Conservation (phyloP, 108 stramenopile species). For the Discostella pseudostelligera region DNA sequence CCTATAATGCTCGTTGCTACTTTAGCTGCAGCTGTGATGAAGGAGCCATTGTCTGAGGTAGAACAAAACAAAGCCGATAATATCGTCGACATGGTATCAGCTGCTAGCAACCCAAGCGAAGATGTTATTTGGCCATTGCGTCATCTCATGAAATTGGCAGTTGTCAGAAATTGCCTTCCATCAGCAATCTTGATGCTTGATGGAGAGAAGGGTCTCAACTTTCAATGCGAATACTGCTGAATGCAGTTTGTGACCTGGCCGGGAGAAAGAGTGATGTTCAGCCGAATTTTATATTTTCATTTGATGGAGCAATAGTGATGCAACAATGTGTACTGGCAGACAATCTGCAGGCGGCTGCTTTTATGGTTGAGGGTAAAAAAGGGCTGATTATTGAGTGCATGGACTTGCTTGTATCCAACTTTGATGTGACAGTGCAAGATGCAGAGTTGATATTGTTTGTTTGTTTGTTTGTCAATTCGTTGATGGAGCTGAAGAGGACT, state of each 20-base stretch:
- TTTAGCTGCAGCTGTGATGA: slow-evolving; percentile 45
- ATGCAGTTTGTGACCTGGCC: slow-evolving; percentile 71
- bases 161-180: slow-evolving; percentile 59
- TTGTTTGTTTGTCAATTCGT: slow-evolving; percentile 36
- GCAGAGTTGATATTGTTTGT: slow-evolving; percentile 64
- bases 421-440: slow-evolving; percentile 59
- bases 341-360: slow-evolving; percentile 74
- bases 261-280: slow-evolving; percentile 51
- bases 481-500: slow-evolving; percentile 23
- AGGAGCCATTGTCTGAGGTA: slow-evolving; percentile 18
- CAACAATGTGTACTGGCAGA: slow-evolving; percentile 60
- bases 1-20: slow-evolving; percentile 64
- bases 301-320: slow-evolving; percentile 64
- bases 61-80: slow-evolving; percentile 11
- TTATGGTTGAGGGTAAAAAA: slow-evolving; percentile 71
- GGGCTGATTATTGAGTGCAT: slow-evolving; percentile 72
- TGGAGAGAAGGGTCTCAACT: slow-evolving; percentile 53
- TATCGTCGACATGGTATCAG: slow-evolving; percentile 36
- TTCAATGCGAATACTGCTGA: slow-evolving; percentile 64
- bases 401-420: slow-evolving; percentile 52
- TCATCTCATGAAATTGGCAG: slow-evolving; percentile 65
- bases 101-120: slow-evolving; percentile 24
- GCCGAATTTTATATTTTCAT: slow-evolving; percentile 46
- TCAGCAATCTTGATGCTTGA: slow-evolving; percentile 68
- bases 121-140: slow-evolving; percentile 67